phyloP scores from a whole-genome alignment of 2,329 filamentous ascomycete species.

The Alternaria alternata region DNA sequence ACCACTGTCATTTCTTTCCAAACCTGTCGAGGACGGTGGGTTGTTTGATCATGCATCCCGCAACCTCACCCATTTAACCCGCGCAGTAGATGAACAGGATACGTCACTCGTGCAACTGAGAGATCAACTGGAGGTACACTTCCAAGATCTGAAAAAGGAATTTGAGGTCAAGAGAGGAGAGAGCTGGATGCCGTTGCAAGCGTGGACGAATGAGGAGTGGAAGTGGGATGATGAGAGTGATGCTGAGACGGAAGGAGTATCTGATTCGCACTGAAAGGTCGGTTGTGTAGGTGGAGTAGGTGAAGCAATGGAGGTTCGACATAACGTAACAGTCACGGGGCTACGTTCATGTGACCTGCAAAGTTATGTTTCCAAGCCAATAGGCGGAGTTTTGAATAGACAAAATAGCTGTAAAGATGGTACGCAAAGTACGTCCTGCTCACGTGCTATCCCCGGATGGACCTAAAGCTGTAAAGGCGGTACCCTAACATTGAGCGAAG shows the following conservation, averaged over 20 bases:
- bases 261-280: constrained; percentile 1
- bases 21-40: background rate
- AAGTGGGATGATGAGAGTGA: background rate
- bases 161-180: constrained; percentile 14
- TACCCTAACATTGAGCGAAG: background rate
- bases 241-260: background rate
- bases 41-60: background rate
- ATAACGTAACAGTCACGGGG: background rate
- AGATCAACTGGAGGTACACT: constrained; percentile 1
- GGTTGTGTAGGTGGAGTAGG: background rate
- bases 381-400: background rate
- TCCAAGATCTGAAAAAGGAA: constrained; percentile 4
- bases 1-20: background rate
- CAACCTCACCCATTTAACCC: background rate
- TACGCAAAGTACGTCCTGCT: background rate
- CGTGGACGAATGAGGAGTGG: constrained; percentile 2
- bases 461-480: background rate
- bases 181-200: constrained; percentile 7
- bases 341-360: background rate
- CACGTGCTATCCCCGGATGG: background rate
- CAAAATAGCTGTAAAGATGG: background rate
- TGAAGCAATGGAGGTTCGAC: background rate
- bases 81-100: background rate
- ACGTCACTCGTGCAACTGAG: background rate
- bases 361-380: background rate